Evolutionary conservation across 306 rosid species (phyloP), one percentile per base, ranked within the genome.

Genomic region (Vigna trinervia): DNA sequence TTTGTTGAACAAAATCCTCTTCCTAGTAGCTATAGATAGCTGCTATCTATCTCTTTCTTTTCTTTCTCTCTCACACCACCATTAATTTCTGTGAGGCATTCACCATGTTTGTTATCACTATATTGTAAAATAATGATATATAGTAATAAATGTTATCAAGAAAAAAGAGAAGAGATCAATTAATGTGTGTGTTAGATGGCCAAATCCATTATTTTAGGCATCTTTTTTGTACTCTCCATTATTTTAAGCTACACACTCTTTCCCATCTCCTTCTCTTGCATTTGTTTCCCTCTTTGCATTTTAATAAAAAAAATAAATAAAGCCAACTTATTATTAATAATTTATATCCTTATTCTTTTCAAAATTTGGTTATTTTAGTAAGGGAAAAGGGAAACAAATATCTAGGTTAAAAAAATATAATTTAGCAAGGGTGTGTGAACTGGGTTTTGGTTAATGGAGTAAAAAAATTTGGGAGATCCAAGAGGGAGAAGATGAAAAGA

Each of bases 151-250:
- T 69, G 57, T 81, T 64, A n/a, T 19, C 26, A 66, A 45, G 67
- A 73, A 65, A 73, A 65, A 57, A 47, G 26, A 39, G 47, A 78
- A 22, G 39, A 39, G 64, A 39, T 73, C 86, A 74, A 59, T 73
- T 68, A 78, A 83, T 83, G 86, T 76, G 71, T 83, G 76, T 83
- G 83, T 74, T 83, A 78, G 80, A 83, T 78, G 69, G 80, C 80
- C 57, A 78, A 82, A 66, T 83, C 67, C 68, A 73, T 66, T 83
- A 50, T 83, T 73, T 73, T 67, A 78, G 45, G 77, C 78, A 22
- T 70, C 5, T 71, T 71, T 78, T 60, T 47, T 45, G 82, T 78
- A 73, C 71, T 71, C 50, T 73, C n/a, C 36, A 60, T 73, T 78
- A 30, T 83, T 83, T 74, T 51, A 83, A 69, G 69, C 80, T 39